Evolutionary conservation across 208 protist species (phyloP), one percentile per base, ranked within the genome.

Genomic region (Trypanosoma avium): DNA sequence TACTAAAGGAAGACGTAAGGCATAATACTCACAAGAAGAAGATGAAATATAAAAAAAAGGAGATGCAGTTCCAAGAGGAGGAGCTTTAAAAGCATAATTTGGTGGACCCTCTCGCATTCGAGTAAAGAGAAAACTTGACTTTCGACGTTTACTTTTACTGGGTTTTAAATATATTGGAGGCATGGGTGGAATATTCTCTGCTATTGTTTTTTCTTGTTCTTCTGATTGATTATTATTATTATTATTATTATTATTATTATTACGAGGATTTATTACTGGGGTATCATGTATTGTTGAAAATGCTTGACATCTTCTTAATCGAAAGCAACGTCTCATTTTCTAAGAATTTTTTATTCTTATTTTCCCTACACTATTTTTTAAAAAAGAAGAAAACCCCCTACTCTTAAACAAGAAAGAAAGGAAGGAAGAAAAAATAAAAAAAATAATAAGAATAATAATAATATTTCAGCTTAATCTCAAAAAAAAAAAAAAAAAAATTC

Each of bases 11-110:
- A 97, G 75, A 80, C 98, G 79, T 84, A 98, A 65, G 73, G 97
- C 67, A 95, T 98, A 91, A 92, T 99, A 84, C 89, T 99, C 87
- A 97, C 90, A 97, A 10, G 79, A 86, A 13, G 83, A 54, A 15
- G 87, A 84, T 0, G 82, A 77, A 42, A 96, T 92, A 59, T 60
- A 73, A 61, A 94, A 96, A 19, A 94, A 74, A 0, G 90, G 90
- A 32, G 68, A 13, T 1, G 90, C 84, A 1, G 73, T 61, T 0
- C 90, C 86, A 1, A 96, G 75, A 0, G 52, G 46, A 9, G 73
- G 73, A 4, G 77, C 79, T 40, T 61, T 70, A 30, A 84, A 70
- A 15, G 71, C 53, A 33, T 62, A 63, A 0, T 22, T 33, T 12
- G 64, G 63, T 2, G 36, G 38, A 3, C 19, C 27, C 2, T 93